Evolutionary conservation across 768 basidiomycete species (phyloP).

Genomic region (Kwoniella botswanensis): DNA sequence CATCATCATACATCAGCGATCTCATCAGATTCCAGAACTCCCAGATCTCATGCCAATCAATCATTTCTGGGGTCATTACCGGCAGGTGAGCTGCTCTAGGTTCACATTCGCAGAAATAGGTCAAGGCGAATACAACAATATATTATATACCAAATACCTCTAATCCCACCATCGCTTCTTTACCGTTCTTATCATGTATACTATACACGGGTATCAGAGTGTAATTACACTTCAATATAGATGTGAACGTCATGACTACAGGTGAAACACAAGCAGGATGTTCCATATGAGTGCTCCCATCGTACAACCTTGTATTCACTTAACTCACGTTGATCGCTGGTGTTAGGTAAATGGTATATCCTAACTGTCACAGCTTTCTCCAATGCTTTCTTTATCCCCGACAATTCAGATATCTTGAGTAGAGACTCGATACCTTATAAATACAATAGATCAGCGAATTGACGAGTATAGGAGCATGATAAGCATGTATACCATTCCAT

Average conservation of each 20-base stretch:
- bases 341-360: constrained; percentile 20
- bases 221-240: constrained; percentile 3
- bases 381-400: not conserved
- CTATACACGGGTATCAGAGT: constrained; percentile 33
- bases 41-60: not conserved
- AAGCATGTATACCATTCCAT: not conserved
- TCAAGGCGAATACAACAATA: not conserved
- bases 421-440: no score
- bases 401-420: not conserved
- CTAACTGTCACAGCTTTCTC: constrained; percentile 11
- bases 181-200: constrained; percentile 23
- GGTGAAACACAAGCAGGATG: not conserved
- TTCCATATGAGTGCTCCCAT: not conserved
- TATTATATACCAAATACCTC: constrained; percentile 33
- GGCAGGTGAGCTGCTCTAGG: no score
- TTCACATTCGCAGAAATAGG: no score
- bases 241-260: not conserved
- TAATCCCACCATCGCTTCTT: constrained; percentile 16
- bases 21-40: not conserved
- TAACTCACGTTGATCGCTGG: not conserved
- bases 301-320: not conserved
- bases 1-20: no score
- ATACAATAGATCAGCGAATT: not conserved
- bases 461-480: not conserved
- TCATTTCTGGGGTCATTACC: no score